Percentiles rank a stretch among this genome's conserved stretches.
Evolutionary conservation across 345 rosid genomes (phyloP).

Genomic region (Pistacia atlantica): DNA sequence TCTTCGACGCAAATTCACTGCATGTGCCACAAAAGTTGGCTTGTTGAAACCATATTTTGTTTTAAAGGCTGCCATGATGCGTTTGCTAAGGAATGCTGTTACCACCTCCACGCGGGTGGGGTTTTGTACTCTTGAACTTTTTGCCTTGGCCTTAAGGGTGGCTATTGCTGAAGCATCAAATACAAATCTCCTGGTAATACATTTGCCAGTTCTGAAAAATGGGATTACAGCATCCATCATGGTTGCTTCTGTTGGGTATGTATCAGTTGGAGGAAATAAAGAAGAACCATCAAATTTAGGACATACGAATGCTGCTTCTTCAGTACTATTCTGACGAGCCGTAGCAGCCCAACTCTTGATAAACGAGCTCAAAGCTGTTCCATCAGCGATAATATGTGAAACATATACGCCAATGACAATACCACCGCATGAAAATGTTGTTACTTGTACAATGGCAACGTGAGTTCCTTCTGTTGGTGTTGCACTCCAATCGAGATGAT

Average conservation of each 20-base stretch:
- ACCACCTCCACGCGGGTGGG: constrained; percentile 55
- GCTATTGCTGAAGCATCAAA: constrained; percentile 43
- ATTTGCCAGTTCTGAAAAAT: constrained; percentile 20
- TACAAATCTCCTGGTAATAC: constrained; percentile 40
- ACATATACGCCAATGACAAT: too few relatives aligned
- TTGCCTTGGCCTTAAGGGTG: constrained; percentile 33
- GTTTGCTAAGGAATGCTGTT: constrained; percentile 49
- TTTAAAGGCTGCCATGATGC: constrained; percentile 32
- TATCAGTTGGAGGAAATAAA: constrained; percentile 29
- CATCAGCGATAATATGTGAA: too few relatives aligned
- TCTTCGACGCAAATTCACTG: constrained; percentile 39
- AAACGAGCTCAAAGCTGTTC: too few relatives aligned
- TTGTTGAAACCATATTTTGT: constrained; percentile 21
- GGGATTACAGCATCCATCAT: too few relatives aligned
- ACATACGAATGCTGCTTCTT: neutral
- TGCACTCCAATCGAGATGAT: too few relatives aligned
- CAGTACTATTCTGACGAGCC: neutral
- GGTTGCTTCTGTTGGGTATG: neutral
- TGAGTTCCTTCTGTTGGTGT: too few relatives aligned
- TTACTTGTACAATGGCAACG: too few relatives aligned
- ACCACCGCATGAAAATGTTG: too few relatives aligned
- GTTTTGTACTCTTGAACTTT: constrained; percentile 32
- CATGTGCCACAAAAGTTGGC: constrained; percentile 36
- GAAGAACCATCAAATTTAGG: constrained; percentile 39
- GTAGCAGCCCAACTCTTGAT: too few relatives aligned